Conservation (phyloP, 2,329 filamentous ascomycete species). For the Talaromyces amestolkiae region DNA sequence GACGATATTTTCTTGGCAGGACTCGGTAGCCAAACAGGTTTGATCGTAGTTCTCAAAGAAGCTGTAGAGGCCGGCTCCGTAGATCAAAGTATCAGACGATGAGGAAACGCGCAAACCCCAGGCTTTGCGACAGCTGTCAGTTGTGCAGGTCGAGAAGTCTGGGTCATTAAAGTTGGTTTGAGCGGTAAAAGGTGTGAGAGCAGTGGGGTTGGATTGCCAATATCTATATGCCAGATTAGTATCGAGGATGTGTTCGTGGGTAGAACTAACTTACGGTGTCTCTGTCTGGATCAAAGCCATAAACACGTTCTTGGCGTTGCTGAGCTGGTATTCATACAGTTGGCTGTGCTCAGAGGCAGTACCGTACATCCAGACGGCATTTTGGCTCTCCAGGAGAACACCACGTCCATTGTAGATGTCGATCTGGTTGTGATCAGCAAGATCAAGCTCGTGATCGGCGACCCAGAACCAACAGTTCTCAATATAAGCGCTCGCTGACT, state of each 20-base stretch:
- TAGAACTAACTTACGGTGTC: slow-evolving; percentile 62
- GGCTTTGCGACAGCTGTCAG: slow-evolving; percentile 63
- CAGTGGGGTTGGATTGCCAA: slow-evolving; percentile 79
- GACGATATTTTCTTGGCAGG: slow-evolving; percentile 76
- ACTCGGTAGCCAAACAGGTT: slow-evolving; percentile 63
- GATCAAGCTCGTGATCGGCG: slow-evolving; percentile 84
- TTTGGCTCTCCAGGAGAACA: slow-evolving; percentile 73
- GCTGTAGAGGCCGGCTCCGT: slow-evolving; percentile 72
- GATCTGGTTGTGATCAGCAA: slow-evolving; percentile 63
- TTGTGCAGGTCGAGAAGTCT: slow-evolving; percentile 63
- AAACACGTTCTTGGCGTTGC: slow-evolving; percentile 74
- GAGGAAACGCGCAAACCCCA: slow-evolving; percentile 72
- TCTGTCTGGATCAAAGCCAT: slow-evolving; percentile 84
- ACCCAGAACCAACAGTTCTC: slow-evolving; percentile 93
- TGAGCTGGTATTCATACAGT: slow-evolving; percentile 78
- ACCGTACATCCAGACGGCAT: slow-evolving; percentile 79
- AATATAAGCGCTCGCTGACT: slow-evolving; percentile 65
- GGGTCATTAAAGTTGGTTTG: slow-evolving; percentile 52
- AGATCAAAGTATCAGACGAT: slow-evolving; percentile 66
- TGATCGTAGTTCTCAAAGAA: slow-evolving; percentile 83
- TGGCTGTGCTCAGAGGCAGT: slow-evolving; percentile 63
- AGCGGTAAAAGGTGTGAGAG: slow-evolving; percentile 51
- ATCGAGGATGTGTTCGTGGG: not conserved
- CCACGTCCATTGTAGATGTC: slow-evolving; percentile 85
- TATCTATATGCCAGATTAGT: slow-evolving; percentile 37